Evolutionary conservation across 106 monocot genomes (phyloP), one percentile per base, ranked within the genome.

Genomic region (Vanilla planifolia): DNA sequence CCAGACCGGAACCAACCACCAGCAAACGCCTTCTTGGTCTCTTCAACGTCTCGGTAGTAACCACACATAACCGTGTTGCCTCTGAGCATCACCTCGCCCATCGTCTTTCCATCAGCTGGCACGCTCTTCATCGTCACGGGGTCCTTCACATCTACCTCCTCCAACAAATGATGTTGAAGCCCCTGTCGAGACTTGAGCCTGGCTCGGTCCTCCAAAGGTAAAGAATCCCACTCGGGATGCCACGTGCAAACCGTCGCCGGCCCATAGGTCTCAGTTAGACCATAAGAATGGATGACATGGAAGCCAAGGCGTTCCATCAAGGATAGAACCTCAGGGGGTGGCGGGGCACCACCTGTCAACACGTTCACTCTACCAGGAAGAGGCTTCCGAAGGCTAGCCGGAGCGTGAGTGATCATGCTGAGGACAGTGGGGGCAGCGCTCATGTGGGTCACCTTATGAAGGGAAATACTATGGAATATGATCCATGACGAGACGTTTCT

Each of bases 11-110:
- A 61, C 70, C 70, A 70, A 3, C 70, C 70, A 3, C 70, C 59
- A 3, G 59, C 60, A 35, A 69, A 69, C 59, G 43, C 59, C 21
- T 61, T 75, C 67, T 24, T 22, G 23, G 9, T 91, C 3, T 68
- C 76, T 13, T 67, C 61, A 32, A 33, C 9, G 36, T 85, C 82
- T 33, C 80, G 82, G 35, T 69, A 77, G 53, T 91, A 91, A 5
- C 90, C 90, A 47, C 42, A 68, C 90, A 91, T 91, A n/a, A 91
- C 79, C 2, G 82, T 85, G 66, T 85, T 85, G 0, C 90, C 85
- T 48, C 82, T 75, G 13, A 85, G 48, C 85, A 91, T 82, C 2
- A 85, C 82, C 71, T 91, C 90, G 1, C 90, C 90, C 19, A 91
- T 65, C 6, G 82, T 74, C 11, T 71, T 71, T 20, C 79, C 81